A percentile compares a stretch with the other conserved stretches of the same genome.
Conservation (phyloP, 805 yeast genomes). For the Kurtzmaniella fragi region DNA sequence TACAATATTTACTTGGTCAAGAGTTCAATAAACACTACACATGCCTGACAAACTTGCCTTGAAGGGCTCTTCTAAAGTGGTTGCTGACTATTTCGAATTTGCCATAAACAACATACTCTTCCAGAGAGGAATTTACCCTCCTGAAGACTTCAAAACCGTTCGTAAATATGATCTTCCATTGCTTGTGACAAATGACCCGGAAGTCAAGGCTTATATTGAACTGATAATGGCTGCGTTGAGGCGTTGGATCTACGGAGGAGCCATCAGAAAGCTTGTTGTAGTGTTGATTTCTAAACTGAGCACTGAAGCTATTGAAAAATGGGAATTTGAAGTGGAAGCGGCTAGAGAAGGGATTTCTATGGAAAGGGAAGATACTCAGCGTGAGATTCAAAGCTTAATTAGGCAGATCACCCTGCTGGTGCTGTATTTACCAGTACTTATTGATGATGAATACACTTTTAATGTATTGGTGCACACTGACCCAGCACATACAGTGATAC, state of each 20-base stretch:
- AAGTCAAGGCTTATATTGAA: slow-evolving; percentile 63
- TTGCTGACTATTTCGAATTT: slow-evolving; percentile 81
- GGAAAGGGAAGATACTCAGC: slow-evolving; percentile 48
- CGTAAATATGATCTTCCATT: slow-evolving; percentile 76
- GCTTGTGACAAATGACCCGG: slow-evolving; percentile 69
- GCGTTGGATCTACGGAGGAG: slow-evolving; percentile 69
- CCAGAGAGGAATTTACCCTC: slow-evolving; percentile 86
- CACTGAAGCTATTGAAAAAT: slow-evolving; percentile 69
- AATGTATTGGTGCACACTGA: slow-evolving; percentile 82
- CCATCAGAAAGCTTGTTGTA: slow-evolving; percentile 62
- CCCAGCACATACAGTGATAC: slow-evolving; percentile 49
- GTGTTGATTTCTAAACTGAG: slow-evolving; percentile 67
- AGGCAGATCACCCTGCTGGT: slow-evolving; percentile 87
- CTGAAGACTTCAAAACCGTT: slow-evolving; percentile 75
- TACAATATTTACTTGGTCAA: not conserved
- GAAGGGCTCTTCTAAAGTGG: slow-evolving; percentile 73
- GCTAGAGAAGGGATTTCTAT: slow-evolving; percentile 8
- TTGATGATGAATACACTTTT: slow-evolving; percentile 61
- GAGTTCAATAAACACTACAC: not conserved
- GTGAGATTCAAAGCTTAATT: slow-evolving; percentile 78
- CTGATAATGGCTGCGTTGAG: slow-evolving; percentile 62
- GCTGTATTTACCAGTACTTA: slow-evolving; percentile 73
- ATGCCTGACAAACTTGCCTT: slow-evolving; percentile 44
- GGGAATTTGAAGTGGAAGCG: slow-evolving; percentile 74
- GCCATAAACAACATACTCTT: slow-evolving; percentile 76